Evolutionary conservation across 1,139 yeast genomes (phyloP).

Genomic region (Taphrina flavorubra): DNA sequence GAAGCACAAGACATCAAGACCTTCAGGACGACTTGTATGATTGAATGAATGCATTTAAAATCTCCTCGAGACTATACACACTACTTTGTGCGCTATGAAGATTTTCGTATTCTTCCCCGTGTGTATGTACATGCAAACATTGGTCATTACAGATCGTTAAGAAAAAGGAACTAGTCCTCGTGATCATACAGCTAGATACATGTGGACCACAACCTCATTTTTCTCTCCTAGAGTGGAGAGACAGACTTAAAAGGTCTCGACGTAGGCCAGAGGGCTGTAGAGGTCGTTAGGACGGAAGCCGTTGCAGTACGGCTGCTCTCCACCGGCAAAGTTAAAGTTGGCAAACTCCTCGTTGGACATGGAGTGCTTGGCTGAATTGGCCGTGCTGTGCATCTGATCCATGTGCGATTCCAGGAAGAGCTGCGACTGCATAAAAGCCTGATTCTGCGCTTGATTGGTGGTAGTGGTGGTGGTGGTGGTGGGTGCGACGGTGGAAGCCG

Average conservation of each 20-base stretch:
- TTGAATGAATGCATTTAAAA: too few species aligned
- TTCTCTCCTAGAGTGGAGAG: not conserved
- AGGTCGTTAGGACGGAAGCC: slow-evolving; percentile 7
- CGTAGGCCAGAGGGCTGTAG: slow-evolving; percentile 4
- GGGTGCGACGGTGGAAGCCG: not conserved
- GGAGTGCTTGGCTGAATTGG: not conserved
- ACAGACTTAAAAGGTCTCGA: slow-evolving; percentile 14
- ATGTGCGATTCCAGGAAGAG: slow-evolving; percentile 16
- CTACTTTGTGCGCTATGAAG: too few species aligned
- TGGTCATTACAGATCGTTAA: too few species aligned
- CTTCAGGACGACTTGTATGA: too few species aligned
- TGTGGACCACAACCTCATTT: too few species aligned
- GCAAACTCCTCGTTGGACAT: slow-evolving; percentile 11
- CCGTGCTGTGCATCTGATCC: slow-evolving; percentile 10
- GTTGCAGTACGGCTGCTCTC: slow-evolving; percentile 23
- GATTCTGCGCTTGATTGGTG: not conserved
- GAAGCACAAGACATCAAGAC: too few species aligned
- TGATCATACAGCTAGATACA: too few species aligned
- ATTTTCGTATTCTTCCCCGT: too few species aligned
- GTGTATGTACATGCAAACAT: too few species aligned
- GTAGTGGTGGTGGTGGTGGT: too few species aligned
- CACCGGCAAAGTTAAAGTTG: slow-evolving; percentile 16
- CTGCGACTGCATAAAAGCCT: slow-evolving; percentile 10
- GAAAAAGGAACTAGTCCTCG: too few species aligned
- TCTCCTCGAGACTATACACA: too few species aligned